A percentile compares a stretch with the other conserved stretches of the same genome.
Evolutionary conservation across 176 grass and related monocot species (phyloP).

Genomic region (Ensete ventricosum): DNA sequence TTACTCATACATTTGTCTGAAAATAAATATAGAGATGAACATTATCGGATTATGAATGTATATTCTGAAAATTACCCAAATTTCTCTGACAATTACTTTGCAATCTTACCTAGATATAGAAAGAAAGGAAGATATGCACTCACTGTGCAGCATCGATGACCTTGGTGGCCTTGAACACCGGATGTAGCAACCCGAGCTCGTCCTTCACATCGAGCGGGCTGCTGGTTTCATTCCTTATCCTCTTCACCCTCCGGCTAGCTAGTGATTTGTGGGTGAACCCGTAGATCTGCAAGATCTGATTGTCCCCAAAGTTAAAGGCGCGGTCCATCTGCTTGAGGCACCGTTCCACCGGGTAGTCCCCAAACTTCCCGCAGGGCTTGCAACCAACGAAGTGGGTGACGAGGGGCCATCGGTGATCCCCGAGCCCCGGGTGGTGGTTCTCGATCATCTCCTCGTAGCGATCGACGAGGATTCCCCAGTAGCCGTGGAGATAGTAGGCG

Average conservation of each 20-base stretch:
- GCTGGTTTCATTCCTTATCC: conserved; percentile 87
- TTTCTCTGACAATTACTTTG: background rate
- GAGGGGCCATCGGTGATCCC: conserved; percentile 86
- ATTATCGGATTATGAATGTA: background rate
- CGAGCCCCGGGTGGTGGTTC: conserved; percentile 84
- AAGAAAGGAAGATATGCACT: background rate
- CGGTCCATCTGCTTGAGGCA: conserved; percentile 99
- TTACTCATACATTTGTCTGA: background rate
- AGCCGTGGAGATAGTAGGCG: conserved; percentile 90
- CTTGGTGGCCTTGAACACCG: conserved; percentile 70
- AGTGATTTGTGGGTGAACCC: conserved; percentile 85
- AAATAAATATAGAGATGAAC: background rate
- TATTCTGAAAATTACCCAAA: background rate
- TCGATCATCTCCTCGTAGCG: conserved; percentile 97
- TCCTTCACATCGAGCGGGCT: conserved; percentile 65
- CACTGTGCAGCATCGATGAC: conserved; percentile 13
- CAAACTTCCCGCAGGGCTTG: conserved; percentile 93
- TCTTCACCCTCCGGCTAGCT: conserved; percentile 69
- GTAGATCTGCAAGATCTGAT: conserved; percentile 94
- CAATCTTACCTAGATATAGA: conserved; percentile 4
- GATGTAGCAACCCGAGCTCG: conserved; percentile 76
- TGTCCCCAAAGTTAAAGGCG: conserved; percentile 92
- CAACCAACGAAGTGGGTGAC: conserved; percentile 97
- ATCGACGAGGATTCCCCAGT: conserved; percentile 88
- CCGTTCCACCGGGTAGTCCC: conserved; percentile 80